phyloP scores from a whole-genome alignment of 345 rosid genomes.

The Sisymbrium altissimum region DNA sequence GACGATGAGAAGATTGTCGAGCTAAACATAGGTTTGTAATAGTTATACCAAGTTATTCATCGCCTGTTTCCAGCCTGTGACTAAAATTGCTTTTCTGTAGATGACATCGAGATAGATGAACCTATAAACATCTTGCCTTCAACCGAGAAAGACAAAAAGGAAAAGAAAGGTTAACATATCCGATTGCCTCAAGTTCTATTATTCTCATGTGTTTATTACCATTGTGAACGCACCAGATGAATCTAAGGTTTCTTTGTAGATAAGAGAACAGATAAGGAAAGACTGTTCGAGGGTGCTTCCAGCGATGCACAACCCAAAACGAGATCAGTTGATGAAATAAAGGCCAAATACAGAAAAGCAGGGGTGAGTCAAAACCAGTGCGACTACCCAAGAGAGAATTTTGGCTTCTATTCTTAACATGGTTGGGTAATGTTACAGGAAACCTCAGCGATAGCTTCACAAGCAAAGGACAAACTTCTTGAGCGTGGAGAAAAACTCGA shows the following conservation, averaged over 20 bases:
- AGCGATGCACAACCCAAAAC: constrained; percentile 51
- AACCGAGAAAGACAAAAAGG: constrained; percentile 39
- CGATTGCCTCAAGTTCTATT: not conserved
- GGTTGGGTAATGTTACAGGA: constrained; percentile 42
- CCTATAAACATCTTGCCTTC: constrained; percentile 38
- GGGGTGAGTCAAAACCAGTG: constrained; percentile 39
- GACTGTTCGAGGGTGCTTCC: constrained; percentile 64
- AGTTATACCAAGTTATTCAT: constrained; percentile 15
- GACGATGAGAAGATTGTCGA: constrained; percentile 43
- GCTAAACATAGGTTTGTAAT: constrained; percentile 65
- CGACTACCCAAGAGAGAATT: not conserved
- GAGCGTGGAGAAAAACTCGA: constrained; percentile 79
- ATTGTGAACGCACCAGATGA: constrained; percentile 3
- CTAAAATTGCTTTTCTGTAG: constrained; percentile 42
- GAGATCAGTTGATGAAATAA: constrained; percentile 81
- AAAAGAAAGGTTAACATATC: constrained; percentile 40
- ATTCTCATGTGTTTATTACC: not conserved
- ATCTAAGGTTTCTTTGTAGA: constrained; percentile 40
- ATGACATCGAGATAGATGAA: constrained; percentile 72
- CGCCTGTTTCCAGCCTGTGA: constrained; percentile 13
- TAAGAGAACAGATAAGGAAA: constrained; percentile 52
- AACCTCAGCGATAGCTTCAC: constrained; percentile 66
- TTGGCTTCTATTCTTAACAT: constrained; percentile 21
- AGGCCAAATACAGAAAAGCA: constrained; percentile 71
- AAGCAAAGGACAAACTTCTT: constrained; percentile 68